A percentile compares a stretch with the other conserved stretches of the same genome.
These are phyloP conservation scores for Ophiostoma quercus DNA, from an alignment of 2,329 filamentous ascomycete genomes.

Conservation along the genomic window DNA sequence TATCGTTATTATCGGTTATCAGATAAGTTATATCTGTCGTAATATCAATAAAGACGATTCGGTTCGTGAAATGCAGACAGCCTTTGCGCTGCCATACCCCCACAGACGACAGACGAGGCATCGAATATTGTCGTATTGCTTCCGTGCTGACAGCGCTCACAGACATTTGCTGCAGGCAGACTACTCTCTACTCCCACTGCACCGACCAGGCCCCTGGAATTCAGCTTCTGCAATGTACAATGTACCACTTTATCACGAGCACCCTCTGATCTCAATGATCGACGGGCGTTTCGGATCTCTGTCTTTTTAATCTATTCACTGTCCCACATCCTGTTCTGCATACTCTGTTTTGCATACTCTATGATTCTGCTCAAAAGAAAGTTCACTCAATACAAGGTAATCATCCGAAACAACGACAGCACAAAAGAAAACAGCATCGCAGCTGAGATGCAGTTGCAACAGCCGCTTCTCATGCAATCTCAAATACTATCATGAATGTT, in stretches of 20 bases:
- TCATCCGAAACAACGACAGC: neutral
- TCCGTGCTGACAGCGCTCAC: neutral
- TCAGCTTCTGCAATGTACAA: too few relatives aligned
- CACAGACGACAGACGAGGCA: too few relatives aligned
- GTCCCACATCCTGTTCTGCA: neutral
- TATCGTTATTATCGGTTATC: neutral
- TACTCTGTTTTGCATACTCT: too few relatives aligned
- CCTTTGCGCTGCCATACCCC: neutral
- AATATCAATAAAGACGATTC: neutral
- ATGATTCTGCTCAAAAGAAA: neutral
- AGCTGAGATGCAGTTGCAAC: neutral
- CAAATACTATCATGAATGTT: neutral
- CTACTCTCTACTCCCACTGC: too few relatives aligned
- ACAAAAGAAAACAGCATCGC: neutral
- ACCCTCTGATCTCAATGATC: neutral
- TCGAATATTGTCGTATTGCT: neutral
- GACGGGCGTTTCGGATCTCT: neutral
- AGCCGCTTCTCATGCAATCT: neutral
- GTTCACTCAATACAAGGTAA: too few relatives aligned
- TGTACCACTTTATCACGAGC: too few relatives aligned
- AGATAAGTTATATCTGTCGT: too few relatives aligned
- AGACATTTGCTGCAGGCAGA: too few relatives aligned
- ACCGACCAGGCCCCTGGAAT: too few relatives aligned
- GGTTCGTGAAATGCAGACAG: neutral
- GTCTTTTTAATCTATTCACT: neutral